Evolutionary conservation across 805 yeast species (phyloP), one percentile per base, ranked within the genome.

Genomic region (Saccharomycopsis oosterbeekiorum): DNA sequence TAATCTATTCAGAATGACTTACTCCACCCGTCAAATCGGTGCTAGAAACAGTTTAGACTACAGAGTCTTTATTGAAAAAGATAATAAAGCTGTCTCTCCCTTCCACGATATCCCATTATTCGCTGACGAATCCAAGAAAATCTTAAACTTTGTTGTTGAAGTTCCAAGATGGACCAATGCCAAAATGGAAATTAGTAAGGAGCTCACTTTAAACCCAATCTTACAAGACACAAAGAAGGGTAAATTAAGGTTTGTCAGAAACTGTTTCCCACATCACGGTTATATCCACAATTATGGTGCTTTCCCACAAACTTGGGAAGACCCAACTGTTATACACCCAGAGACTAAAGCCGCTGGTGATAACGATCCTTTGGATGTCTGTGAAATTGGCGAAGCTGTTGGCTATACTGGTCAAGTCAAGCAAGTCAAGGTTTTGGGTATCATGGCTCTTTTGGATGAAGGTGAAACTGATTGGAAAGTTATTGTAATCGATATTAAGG

Each of bases 81-180:
- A 90, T 74, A 98, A 98, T 63, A 88, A 90, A 79, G 90, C 92
- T 68, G 84, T 94, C 66, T 92, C 97, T 66, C 89, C 98, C 60
- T 91, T 93, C 89, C 99, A 94, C 73, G 96, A 88, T 72, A 84
- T 88, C 67, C 94, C 96, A 66, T 82, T 94, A 74, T 92, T 86
- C 71, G 97, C 98, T 70, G 94, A 93, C 77, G 89, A 90, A 74
- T 92, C 89, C 72, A 88, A 89, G 79, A 85, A 92, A 70, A 82
- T 92, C 69, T 80, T 88, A 68, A 88, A 88, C 82, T 86, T 89
- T 88, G 81, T 94, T 69, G 97, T 94, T 66, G 99, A 94, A 78
- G 91, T 94, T 67, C 99, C 99, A 73, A 88, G 98, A 76, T 93
- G 97, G 97, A 83, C 96, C 71, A 94, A 94, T 74, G 98, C 97